Percentiles rank a stretch among this genome's conserved stretches.
Evolutionary conservation across 257 asterid species (phyloP).

Genomic region (Linderniella brevidens): DNA sequence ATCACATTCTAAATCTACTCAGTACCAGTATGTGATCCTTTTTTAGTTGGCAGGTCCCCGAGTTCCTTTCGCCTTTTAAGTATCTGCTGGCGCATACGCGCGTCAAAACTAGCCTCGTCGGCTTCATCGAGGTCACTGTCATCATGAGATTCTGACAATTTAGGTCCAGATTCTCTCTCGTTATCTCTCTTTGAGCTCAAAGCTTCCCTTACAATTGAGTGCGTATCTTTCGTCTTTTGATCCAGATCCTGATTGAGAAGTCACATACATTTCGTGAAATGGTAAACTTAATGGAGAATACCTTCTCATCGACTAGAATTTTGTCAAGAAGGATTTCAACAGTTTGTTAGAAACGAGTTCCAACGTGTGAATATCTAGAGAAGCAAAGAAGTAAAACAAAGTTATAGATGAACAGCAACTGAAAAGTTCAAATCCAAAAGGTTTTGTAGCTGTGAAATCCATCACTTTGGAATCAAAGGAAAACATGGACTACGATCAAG

Average conservation of each 20-base stretch:
- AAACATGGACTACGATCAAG: too few species aligned
- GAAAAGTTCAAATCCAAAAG: too few species aligned
- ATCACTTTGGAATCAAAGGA: too few species aligned
- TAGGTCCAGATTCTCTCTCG: constrained; percentile 27
- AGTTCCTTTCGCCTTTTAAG: constrained; percentile 58
- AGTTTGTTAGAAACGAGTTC: too few species aligned
- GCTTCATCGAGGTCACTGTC: constrained; percentile 69
- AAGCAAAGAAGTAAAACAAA: too few species aligned
- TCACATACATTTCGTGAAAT: constrained; percentile 9
- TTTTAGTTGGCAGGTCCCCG: constrained; percentile 40
- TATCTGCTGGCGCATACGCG: constrained; percentile 87
- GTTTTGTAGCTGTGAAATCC: too few species aligned
- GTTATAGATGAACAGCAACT: too few species aligned
- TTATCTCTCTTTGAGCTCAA: constrained; percentile 58
- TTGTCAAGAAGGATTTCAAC: neutral
- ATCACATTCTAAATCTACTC: neutral
- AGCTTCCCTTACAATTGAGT: constrained; percentile 67
- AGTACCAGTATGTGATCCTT: constrained; percentile 39
- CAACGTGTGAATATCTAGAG: too few species aligned
- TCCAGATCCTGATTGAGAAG: constrained; percentile 40
- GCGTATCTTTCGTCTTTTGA: constrained; percentile 43
- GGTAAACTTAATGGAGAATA: neutral
- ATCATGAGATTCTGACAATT: constrained; percentile 30
- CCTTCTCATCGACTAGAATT: constrained; percentile 6
- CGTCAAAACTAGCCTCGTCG: constrained; percentile 71